These are phyloP conservation scores for Colletotrichum zoysiae DNA, from an alignment of 2,329 filamentous ascomycete genomes.

Conservation along the genomic window DNA sequence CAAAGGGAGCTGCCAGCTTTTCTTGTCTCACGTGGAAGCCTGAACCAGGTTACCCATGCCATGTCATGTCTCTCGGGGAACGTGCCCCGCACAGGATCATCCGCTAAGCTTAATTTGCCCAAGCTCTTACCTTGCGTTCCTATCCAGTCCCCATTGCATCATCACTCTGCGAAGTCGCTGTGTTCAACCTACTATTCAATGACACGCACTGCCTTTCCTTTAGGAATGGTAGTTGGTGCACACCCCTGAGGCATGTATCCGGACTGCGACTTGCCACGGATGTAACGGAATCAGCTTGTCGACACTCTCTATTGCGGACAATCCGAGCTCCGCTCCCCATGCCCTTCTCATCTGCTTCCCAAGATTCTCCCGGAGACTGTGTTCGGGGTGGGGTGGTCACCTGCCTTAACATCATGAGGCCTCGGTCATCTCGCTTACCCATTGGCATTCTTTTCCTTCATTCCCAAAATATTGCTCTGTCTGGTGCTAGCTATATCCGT, in stretches of 20 bases:
- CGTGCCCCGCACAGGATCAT: not conserved
- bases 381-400: not conserved
- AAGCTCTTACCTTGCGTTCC: not conserved
- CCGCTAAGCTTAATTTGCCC: constrained; percentile 30
- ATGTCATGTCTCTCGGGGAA: not conserved
- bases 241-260: not conserved
- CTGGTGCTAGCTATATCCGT: not conserved
- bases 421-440: constrained; percentile 3
- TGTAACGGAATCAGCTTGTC: constrained; percentile 7
- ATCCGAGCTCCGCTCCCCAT: not conserved
- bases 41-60: too few relatives aligned
- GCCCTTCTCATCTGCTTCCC: constrained; percentile 8
- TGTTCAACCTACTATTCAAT: not conserved
- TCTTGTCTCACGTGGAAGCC: not conserved
- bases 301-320: constrained; percentile 14
- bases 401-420: not conserved
- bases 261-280: not conserved
- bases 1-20: not conserved
- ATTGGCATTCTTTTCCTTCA: not conserved
- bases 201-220: not conserved
- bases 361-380: not conserved
- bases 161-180: constrained; percentile 8
- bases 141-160: constrained; percentile 24
- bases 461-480: not conserved
- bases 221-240: not conserved